Evolutionary conservation across 345 rosid genomes (phyloP), one percentile per base, ranked within the genome.

Genomic region (Euclidium syriacum): DNA sequence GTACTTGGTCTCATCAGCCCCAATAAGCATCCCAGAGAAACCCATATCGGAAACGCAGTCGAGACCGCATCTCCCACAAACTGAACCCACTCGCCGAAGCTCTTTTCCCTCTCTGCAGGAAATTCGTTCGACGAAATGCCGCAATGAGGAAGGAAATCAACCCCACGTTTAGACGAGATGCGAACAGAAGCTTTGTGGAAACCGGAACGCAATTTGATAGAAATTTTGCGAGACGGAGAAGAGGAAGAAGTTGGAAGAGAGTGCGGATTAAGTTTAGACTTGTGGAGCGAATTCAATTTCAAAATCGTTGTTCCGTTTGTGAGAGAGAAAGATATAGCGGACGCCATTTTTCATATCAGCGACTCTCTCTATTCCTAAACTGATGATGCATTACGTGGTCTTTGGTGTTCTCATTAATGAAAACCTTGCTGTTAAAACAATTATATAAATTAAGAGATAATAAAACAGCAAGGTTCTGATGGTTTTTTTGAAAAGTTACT

Each of bases 41-140:
- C 95, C 98, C 95, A 91, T 66, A 88, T 2, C 4, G 96, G 98
- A 65, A 91, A 88, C 17, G 95, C 90, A 14, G 82, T 83, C 30
- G 96, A 88, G 17, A 89, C 16, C 26, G 58, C 78, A 25, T 91
- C 98, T 18, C 88, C 78, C 36, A 80, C 25, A 73, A 47, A 70
- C 82, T 77, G 92, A 65, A 88, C 50, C 95, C 88, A 81, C 23
- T 76, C 79, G 29, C 88, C 66, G 25, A 91, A 70, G 51, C 81
- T 72, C 52, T 74, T 76, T 11, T 42, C 19, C 2, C 10, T 46
- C 58, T 42, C 46, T 1, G 79, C 15, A 4, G 71, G 59, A 9
- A 72, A 74, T 20, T 71, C 46, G 63, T 75, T 72, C 23, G 90
- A 80, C 10, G 98, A 84, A 74, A 75, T 56, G 68, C 87, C 85